A percentile compares a stretch with the other conserved stretches of the same genome.
These are phyloP conservation scores for Diaporthe ilicicola DNA, from an alignment of 2,329 filamentous ascomycete species.

Conservation along the genomic window DNA sequence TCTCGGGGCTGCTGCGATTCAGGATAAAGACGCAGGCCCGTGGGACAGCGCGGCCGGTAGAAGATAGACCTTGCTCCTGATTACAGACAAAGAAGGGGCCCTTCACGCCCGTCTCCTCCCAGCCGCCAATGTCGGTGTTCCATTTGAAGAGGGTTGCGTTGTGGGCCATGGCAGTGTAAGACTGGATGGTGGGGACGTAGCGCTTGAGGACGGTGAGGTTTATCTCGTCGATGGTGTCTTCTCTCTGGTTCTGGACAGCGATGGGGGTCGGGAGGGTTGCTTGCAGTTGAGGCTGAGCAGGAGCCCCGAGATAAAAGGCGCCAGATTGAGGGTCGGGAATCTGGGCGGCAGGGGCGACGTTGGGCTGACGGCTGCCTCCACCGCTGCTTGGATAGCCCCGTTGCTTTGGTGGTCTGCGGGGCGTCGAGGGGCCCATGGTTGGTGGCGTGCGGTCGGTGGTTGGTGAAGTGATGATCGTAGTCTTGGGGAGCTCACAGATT, in stretches of 20 bases:
- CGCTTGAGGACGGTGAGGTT: constrained; percentile 86
- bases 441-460: background rate
- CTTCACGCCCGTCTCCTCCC: constrained; percentile 88
- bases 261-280: constrained; percentile 57
- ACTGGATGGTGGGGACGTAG: constrained; percentile 77
- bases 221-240: constrained; percentile 81
- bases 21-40: constrained; percentile 73
- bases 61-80: constrained; percentile 52
- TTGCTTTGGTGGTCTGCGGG: constrained; percentile 31
- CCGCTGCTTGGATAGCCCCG: constrained; percentile 39
- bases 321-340: constrained; percentile 74
- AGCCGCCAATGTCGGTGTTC: constrained; percentile 67
- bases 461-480: background rate
- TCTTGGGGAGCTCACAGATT: background rate
- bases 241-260: constrained; percentile 60
- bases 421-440: background rate
- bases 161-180: constrained; percentile 81
- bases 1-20: constrained; percentile 76
- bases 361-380: background rate
- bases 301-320: constrained; percentile 55
- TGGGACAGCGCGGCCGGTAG: constrained; percentile 44
- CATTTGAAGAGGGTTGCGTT: constrained; percentile 90
- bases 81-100: constrained; percentile 90
- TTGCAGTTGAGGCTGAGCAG: background rate
- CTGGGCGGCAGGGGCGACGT: constrained; percentile 36